Conservation (phyloP, 352 stramenopile genomes). For the Phytophthora ohioensis region DNA sequence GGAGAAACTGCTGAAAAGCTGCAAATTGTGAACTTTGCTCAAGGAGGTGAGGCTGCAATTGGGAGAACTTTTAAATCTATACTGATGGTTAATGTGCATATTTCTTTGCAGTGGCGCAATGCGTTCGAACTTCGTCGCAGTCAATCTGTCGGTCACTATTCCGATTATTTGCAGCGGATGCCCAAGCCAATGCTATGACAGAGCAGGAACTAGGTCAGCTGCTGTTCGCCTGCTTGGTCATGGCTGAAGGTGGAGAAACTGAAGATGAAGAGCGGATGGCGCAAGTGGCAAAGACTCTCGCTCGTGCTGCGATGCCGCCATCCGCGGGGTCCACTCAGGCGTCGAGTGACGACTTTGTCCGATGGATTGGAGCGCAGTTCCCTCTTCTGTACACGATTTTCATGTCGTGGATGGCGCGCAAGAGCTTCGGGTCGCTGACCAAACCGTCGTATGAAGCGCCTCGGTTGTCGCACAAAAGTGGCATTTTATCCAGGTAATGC, state of each 20-base stretch:
- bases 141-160: constrained; percentile 65
- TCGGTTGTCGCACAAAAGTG: constrained; percentile 62
- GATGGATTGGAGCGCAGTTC: constrained; percentile 65
- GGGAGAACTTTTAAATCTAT: background rate
- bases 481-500: constrained; percentile 74
- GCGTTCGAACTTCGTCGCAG: constrained; percentile 71
- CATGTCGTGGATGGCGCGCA: constrained; percentile 70
- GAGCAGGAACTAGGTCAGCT: constrained; percentile 56
- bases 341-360: constrained; percentile 68
- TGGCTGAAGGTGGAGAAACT: constrained; percentile 52
- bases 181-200: constrained; percentile 40
- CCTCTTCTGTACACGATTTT: constrained; percentile 84
- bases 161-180: constrained; percentile 52
- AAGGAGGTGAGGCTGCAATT: constrained; percentile 55
- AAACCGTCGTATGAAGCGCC: constrained; percentile 63
- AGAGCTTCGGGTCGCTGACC: constrained; percentile 59
- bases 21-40: constrained; percentile 62
- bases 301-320: constrained; percentile 46
- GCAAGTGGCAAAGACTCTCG: constrained; percentile 53
- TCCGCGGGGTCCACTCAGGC: constrained; percentile 25
- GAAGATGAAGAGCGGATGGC: constrained; percentile 44
- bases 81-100: constrained; percentile 8
- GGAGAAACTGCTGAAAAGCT: constrained; percentile 34
- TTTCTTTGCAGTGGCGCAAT: constrained; percentile 60
- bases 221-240: constrained; percentile 59